phyloP scores from a whole-genome alignment of 345 rosid species.

The Salix suchowensis region DNA sequence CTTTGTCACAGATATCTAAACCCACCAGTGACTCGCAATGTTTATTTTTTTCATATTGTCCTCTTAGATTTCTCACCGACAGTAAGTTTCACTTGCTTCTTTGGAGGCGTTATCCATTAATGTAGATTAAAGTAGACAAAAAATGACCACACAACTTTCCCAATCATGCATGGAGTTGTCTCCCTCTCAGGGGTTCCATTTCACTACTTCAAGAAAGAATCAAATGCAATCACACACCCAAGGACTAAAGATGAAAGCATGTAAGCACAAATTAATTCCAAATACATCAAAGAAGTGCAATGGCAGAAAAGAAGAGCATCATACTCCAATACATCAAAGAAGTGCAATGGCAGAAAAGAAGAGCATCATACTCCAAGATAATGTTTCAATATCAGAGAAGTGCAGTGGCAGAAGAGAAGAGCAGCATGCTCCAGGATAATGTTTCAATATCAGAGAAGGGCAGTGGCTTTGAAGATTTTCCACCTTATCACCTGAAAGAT shows the following conservation, averaged over 20 bases:
- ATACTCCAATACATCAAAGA: slow-evolving; percentile 50
- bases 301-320: slow-evolving; percentile 16
- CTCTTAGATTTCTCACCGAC: background rate
- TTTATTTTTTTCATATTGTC: background rate
- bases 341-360: background rate
- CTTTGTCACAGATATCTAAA: background rate
- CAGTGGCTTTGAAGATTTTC: slow-evolving; percentile 42
- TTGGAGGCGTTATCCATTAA: background rate
- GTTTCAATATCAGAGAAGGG: slow-evolving; percentile 60
- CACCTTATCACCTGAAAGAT: slow-evolving; percentile 87
- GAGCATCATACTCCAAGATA: slow-evolving; percentile 79
- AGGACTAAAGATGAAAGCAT: background rate
- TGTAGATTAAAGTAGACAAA: background rate
- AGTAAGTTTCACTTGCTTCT: background rate
- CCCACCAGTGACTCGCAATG: background rate
- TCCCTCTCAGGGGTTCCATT: background rate
- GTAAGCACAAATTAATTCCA: background rate
- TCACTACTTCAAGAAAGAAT: background rate
- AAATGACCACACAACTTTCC: background rate
- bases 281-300: background rate
- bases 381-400: slow-evolving; percentile 68
- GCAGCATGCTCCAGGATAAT: slow-evolving; percentile 83
- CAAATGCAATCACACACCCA: background rate
- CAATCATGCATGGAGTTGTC: background rate
- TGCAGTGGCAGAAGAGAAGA: slow-evolving; percentile 1